These are phyloP conservation scores for Flammula alnicola DNA, from an alignment of 1,284 basidiomycete species.

Conservation along the genomic window DNA sequence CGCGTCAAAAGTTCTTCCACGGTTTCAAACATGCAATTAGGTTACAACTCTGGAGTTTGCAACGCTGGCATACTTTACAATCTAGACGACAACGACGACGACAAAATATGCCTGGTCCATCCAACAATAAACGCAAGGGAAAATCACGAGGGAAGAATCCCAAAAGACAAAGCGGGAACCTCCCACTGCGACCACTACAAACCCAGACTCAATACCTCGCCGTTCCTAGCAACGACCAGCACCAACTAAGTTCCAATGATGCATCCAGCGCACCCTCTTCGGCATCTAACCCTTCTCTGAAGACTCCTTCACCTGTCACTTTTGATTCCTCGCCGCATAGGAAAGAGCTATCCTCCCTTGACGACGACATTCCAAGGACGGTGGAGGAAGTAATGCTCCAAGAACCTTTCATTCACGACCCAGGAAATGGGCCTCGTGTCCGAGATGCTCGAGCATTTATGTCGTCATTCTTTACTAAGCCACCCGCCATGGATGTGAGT, in stretches of 20 bases:
- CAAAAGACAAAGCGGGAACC: too few species aligned
- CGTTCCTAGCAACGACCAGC: too few species aligned
- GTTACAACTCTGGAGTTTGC: too few species aligned
- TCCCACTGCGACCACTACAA: too few species aligned
- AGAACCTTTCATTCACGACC: slow-evolving; percentile 68
- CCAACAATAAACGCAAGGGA: slow-evolving; percentile 19
- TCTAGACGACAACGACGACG: neutral
- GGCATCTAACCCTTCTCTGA: slow-evolving; percentile 1
- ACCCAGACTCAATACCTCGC: too few species aligned
- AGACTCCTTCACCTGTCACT: slow-evolving; percentile 1
- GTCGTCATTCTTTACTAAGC: slow-evolving; percentile 64
- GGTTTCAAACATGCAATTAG: too few species aligned
- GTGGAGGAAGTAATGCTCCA: slow-evolving; percentile 33
- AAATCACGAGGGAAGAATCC: slow-evolving; percentile 15
- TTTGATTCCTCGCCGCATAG: neutral
- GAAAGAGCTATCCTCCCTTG: slow-evolving; percentile 1
- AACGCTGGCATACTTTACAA: too few species aligned
- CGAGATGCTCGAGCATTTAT: slow-evolving; percentile 64
- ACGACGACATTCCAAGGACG: slow-evolving; percentile 9
- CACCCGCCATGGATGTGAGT: slow-evolving; percentile 54
- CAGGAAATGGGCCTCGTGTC: slow-evolving; percentile 77
- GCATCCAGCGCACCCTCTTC: slow-evolving; percentile 6
- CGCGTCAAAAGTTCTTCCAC: slow-evolving; percentile 10
- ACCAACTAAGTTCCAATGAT: neutral
- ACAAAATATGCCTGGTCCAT: slow-evolving; percentile 28